Base-by-base conservation (phyloP, 1,139 yeast species). In the Meyerozyma athensensis region DNA sequence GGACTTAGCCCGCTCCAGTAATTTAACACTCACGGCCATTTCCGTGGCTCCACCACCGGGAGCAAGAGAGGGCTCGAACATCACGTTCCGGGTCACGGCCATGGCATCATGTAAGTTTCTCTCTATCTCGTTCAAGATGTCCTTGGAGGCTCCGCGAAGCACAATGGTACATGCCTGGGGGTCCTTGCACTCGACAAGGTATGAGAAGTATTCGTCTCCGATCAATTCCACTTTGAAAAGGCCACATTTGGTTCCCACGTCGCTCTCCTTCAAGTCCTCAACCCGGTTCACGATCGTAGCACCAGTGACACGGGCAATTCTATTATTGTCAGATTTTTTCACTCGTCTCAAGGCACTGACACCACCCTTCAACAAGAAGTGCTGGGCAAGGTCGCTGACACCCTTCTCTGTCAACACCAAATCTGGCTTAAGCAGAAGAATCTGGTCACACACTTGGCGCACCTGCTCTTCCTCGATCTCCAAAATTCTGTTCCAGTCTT, bases 11-110 rank as follows among this genome's bases (percentile, higher is more conserved):
- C 79, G 83, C 59, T 92, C 97, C 9, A 96, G 77, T 44, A 92
- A 74, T 48, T 76, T 79, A 21, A 92, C 97, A 47, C 94, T 76
- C 36, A 94, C 90, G 2, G 98, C 98, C 97, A 94, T 92, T 65
- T 92, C 99, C 17, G 97, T 92, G 36, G 99, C 98, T 55, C 99
- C 98, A 42, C 98, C 99, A 50, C 99, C 99, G 36, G 99, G 99
- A 2, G 96, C 75, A 56, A 92, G 74, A 30, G 94, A 80, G 36
- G 99, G 98, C 60, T 92, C 95, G 52, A 92, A 82, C 74, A 86
- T 78, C 35, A 94, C 97, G 57, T 94, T 94, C 62, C 97, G 80
- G 18, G 98, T 82, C 37, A 92, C 98, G 5, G 97, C 92, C 96
- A 94, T 86, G 35, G 99, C 98, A 63, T 94, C 99, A 59, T 92